Conservation (phyloP, 176 grass and related monocot species). For the Avena eriantha region DNA sequence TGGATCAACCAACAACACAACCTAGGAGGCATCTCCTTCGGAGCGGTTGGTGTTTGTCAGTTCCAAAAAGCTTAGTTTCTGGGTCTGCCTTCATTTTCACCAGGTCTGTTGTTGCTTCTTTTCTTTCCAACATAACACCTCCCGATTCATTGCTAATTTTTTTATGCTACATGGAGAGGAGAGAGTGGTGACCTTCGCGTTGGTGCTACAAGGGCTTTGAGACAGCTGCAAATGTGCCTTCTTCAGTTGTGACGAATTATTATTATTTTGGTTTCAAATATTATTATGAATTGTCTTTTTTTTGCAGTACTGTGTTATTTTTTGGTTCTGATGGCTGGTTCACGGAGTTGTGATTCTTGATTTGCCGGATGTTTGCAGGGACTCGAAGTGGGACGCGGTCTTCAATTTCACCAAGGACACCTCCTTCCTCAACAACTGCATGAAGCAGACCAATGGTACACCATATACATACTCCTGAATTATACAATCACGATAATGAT, state of each 20-base stretch:
- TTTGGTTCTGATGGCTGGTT: too few relatives aligned
- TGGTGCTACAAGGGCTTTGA: slow-evolving; percentile 69
- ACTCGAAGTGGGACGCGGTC: slow-evolving; percentile 83
- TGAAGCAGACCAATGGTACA: slow-evolving; percentile 77
- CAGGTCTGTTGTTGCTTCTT: slow-evolving; percentile 59
- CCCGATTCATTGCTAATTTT: slow-evolving; percentile 33
- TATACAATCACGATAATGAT: background rate
- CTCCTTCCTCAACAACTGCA: slow-evolving; percentile 72
- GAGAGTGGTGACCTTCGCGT: slow-evolving; percentile 84
- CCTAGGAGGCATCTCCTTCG: slow-evolving; percentile 92
- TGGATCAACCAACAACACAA: background rate
- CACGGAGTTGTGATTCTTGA: too few relatives aligned
- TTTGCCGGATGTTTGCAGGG: slow-evolving; percentile 37
- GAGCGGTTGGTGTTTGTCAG: slow-evolving; percentile 94
- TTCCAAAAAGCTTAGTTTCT: slow-evolving; percentile 86
- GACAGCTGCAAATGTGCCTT: too few relatives aligned
- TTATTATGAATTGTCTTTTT: too few relatives aligned
- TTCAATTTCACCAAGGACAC: slow-evolving; percentile 91
- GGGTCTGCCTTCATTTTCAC: slow-evolving; percentile 94
- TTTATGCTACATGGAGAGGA: slow-evolving; percentile 58
- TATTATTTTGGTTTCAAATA: too few relatives aligned
- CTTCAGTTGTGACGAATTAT: too few relatives aligned
- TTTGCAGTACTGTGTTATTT: too few relatives aligned
- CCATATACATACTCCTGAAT: background rate
- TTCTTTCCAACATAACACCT: slow-evolving; percentile 22